Base-by-base conservation (phyloP, 805 yeast genomes). In the Saccharomycopsis babjevae region DNA sequence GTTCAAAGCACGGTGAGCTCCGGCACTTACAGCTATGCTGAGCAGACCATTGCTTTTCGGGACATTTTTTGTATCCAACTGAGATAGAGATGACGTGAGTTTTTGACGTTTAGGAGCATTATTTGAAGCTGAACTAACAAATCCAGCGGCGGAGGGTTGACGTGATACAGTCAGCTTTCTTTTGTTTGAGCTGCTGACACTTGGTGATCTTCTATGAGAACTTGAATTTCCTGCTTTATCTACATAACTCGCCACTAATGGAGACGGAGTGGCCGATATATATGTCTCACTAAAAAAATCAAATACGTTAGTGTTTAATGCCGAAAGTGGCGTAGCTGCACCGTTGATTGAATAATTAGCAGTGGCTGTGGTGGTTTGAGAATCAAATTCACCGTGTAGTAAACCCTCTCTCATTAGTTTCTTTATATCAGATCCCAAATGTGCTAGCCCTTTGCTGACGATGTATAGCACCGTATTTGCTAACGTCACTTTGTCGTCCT, bases 391-490 rank as follows among this genome's bases (percentile, higher is more conserved):
- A 28, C 68, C 71, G 1, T 91, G 89, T 50, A 92, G 71, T 28
- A 87, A 76, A n/a, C 96, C 97, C 59, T 89, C 96, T 57, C 81
- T 78, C 67, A 89, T 96, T 52, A 93, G 75, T 67, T 82, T 81
- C 61, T 83, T 83, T 57, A 93, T 84, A 66, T 89, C 96, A 22
- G 83, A 79, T 67, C 90, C 94, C 46, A 93, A 79, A 66, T 81
- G 81, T 59, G 77, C 77, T 62, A 91, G 75, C 70, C 93, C 96
- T 68, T 88, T 87, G 1, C 91, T 74, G 3, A 93, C 82, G 38
- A 88, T 71, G 69, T 86, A 88, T 56, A 93, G 76, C 3, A 96
- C 92, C 0, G 96, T 90, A 68, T 89, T 88, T 5, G 97, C 89
- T 46, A 91, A 72, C 13, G 85, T 74, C 57, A 86, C 81, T 73